Conservation (phyloP, 257 asterid species). For the Solanum pennellii region DNA sequence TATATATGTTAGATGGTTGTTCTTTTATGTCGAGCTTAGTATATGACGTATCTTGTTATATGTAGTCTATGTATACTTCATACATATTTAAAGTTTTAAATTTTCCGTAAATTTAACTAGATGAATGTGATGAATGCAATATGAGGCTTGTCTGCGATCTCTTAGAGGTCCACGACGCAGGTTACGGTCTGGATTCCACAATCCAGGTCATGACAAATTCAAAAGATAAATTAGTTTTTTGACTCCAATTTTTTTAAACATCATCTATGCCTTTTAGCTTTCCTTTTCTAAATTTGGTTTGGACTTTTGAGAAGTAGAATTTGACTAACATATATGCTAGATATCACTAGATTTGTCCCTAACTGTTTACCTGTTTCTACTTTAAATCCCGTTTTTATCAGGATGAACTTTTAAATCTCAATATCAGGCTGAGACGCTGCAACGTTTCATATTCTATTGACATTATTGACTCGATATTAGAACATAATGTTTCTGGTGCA, state of each 20-base stretch:
- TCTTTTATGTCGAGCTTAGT: no score
- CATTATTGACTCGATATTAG: conserved; percentile 8
- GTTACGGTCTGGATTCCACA: no score
- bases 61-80: no score
- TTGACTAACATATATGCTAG: not conserved
- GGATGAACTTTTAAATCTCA: conserved; percentile 56
- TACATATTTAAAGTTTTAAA: no score
- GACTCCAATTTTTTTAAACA: not conserved
- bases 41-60: no score
- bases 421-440: conserved; percentile 33
- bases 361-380: not conserved
- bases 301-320: not conserved
- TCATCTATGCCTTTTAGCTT: not conserved
- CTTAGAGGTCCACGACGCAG: no score
- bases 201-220: no score
- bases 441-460: conserved; percentile 27
- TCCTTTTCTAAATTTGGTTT: not conserved
- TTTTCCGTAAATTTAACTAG: no score
- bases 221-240: not conserved
- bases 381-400: conserved; percentile 14
- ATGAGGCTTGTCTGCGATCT: no score
- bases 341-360: not conserved
- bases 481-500: conserved; percentile 21
- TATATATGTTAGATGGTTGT: no score
- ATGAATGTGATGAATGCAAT: no score